Evolutionary conservation across 2,329 filamentous ascomycete genomes (phyloP).

Genomic region (Pleomassaria siparia): DNA sequence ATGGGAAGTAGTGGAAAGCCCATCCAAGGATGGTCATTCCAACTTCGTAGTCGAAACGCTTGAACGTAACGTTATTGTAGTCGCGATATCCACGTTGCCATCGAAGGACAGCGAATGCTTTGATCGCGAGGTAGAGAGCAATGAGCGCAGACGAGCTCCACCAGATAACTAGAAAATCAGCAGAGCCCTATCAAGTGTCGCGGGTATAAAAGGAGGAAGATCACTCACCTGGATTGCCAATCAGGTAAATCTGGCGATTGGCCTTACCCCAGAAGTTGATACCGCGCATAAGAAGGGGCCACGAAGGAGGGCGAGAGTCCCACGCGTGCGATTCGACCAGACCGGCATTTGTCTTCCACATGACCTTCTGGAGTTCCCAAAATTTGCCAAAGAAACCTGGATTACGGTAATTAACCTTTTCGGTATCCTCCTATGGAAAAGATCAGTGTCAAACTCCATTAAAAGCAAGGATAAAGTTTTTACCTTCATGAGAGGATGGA

Average conservation of each 20-base stretch:
- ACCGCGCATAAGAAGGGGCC: conserved; percentile 87
- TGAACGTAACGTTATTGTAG: conserved; percentile 80
- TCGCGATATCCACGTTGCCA: conserved; percentile 95
- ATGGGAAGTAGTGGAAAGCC: conserved; percentile 98
- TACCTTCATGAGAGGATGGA: conserved; percentile 78
- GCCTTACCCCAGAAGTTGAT: conserved; percentile 99
- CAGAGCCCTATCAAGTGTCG: no score
- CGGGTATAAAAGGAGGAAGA: no score
- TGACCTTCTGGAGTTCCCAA: conserved; percentile 94
- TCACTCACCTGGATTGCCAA: conserved; percentile 82
- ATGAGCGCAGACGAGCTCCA: conserved; percentile 83
- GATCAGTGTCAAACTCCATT: no score
- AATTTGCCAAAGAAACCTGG: conserved; percentile 98
- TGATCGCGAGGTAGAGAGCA: conserved; percentile 76
- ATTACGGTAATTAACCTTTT: conserved; percentile 94
- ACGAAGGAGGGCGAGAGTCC: conserved; percentile 92
- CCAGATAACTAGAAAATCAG: no score
- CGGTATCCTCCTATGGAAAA: conserved; percentile 65
- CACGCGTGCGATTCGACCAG: conserved; percentile 95
- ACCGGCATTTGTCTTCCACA: conserved; percentile 98
- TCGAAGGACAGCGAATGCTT: conserved; percentile 80
- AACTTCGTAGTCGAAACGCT: conserved; percentile 97
- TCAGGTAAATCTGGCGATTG: conserved; percentile 88
- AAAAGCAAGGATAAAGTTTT: no score
- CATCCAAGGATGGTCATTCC: conserved; percentile 88